phyloP scores from a whole-genome alignment of 768 basidiomycete species.

The Serendipita sp. region DNA sequence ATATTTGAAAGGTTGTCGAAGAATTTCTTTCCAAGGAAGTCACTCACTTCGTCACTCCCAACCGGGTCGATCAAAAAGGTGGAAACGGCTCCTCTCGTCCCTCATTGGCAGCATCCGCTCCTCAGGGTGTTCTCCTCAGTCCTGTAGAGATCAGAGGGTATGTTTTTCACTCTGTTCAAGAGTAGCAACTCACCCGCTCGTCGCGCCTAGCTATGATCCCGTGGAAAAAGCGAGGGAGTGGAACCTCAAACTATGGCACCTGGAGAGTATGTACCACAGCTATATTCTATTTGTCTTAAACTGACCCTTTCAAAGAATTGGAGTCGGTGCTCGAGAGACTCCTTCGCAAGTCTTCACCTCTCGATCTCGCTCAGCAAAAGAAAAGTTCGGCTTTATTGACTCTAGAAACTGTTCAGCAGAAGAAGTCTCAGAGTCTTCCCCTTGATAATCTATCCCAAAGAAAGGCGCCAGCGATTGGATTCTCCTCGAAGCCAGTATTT shows the following conservation, averaged over 20 bases:
- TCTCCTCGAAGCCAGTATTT: background rate
- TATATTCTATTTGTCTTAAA: background rate
- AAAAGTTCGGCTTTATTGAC: background rate
- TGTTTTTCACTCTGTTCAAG: background rate
- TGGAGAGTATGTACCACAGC: background rate
- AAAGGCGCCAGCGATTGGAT: background rate
- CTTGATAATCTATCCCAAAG: background rate
- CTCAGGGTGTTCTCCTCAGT: background rate
- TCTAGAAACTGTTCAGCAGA: no score
- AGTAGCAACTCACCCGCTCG: background rate
- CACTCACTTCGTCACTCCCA: slow-evolving; percentile 66
- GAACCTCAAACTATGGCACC: background rate
- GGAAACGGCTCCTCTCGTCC: background rate
- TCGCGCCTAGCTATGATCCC: background rate
- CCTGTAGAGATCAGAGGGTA: background rate
- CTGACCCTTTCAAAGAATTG: background rate
- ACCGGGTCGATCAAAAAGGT: slow-evolving; percentile 18
- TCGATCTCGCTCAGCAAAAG: background rate
- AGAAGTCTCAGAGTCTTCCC: background rate
- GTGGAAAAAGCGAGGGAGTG: background rate
- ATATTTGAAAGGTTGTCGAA: slow-evolving; percentile 47
- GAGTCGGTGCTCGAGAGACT: background rate
- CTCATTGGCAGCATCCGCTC: background rate
- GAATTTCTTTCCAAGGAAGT: slow-evolving; percentile 77
- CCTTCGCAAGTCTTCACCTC: background rate